These are phyloP conservation scores for Amanita subjunquillea DNA, from an alignment of 768 basidiomycete species.

Conservation along the genomic window DNA sequence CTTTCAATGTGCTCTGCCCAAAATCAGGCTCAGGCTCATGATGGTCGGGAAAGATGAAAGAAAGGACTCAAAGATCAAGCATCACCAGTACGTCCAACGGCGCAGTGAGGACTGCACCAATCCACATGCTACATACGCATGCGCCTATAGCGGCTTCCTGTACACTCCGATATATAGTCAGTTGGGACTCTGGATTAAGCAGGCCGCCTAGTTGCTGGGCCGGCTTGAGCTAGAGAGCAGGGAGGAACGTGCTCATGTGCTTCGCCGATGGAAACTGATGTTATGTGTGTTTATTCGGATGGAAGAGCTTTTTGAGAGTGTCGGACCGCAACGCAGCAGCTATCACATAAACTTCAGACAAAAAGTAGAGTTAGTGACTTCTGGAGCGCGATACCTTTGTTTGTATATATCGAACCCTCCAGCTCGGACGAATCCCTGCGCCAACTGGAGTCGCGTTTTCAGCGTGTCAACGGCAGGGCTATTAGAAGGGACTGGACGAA, in stretches of 20 bases:
- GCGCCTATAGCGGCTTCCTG: conserved; percentile 45
- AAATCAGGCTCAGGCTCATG: not conserved
- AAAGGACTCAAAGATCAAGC: conserved; percentile 74
- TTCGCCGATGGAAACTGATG: conserved; percentile 52
- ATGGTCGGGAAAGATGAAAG: not conserved
- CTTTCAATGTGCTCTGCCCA: conserved; percentile 37
- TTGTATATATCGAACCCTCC: conserved; percentile 90
- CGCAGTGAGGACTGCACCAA: conserved; percentile 81
- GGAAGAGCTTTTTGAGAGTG: conserved; percentile 60
- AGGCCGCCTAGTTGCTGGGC: conserved; percentile 56
- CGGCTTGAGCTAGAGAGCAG: conserved; percentile 3
- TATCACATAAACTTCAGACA: conserved; percentile 18
- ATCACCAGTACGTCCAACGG: conserved; percentile 95
- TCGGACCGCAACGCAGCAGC: conserved; percentile 96
- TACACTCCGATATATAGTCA: conserved; percentile 42
- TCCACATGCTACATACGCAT: conserved; percentile 82
- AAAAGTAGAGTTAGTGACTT: conserved; percentile 27
- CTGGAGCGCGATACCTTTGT: conserved; percentile 76
- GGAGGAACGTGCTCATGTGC: conserved; percentile 29
- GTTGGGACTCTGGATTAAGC: conserved; percentile 88
- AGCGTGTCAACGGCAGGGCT: conserved; percentile 54
- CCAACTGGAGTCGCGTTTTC: conserved; percentile 89
- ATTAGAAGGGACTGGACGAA: conserved; percentile 34
- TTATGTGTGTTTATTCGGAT: conserved; percentile 40
- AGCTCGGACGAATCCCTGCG: conserved; percentile 73